A percentile compares a stretch with the other conserved stretches of the same genome.
Evolutionary conservation across 352 stramenopile species (phyloP).

Genomic region (Plasmopara viticola): DNA sequence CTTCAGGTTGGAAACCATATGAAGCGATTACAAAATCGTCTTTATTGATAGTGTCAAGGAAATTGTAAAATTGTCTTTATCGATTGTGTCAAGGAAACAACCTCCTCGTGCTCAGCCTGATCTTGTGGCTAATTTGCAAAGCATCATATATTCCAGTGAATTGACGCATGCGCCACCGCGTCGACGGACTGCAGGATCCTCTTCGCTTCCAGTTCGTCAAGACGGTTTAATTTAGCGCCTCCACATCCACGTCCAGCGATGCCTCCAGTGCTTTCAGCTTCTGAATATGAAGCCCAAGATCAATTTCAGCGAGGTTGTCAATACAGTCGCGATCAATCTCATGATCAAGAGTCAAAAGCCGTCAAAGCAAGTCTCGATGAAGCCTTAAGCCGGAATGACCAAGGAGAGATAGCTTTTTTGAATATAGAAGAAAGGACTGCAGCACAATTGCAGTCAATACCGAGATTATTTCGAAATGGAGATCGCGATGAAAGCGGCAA

Average conservation of each 20-base stretch:
- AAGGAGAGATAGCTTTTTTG: conserved; percentile 3
- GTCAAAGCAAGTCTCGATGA: conserved; percentile 5
- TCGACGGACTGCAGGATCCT: conserved; percentile 11
- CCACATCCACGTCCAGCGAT: conserved; percentile 13
- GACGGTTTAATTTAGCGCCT: conserved; percentile 5
- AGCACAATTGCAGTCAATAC: conserved; percentile 4
- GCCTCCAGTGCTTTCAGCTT: conserved; percentile 14
- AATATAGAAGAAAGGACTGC: background rate
- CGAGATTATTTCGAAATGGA: conserved; percentile 3
- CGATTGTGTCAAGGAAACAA: too few species aligned
- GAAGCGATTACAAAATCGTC: conserved; percentile 3
- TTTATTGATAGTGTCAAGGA: conserved; percentile 4
- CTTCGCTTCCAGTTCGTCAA: conserved; percentile 9
- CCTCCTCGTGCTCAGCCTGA: conserved; percentile 34
- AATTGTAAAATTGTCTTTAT: too few species aligned
- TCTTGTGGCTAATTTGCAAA: conserved; percentile 45
- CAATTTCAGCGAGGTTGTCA: conserved; percentile 30
- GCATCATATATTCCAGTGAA: conserved; percentile 73
- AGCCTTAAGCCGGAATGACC: conserved; percentile 2
- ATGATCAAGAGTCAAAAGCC: conserved; percentile 2
- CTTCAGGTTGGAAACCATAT: conserved; percentile 6
- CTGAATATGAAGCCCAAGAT: conserved; percentile 39
- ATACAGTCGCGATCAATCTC: conserved; percentile 12
- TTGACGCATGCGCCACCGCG: conserved; percentile 37
- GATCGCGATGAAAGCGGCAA: conserved; percentile 46